Evolutionary conservation across 2,329 filamentous ascomycete species (phyloP), one percentile per base, ranked within the genome.

Genomic region (Alternaria brassicae): DNA sequence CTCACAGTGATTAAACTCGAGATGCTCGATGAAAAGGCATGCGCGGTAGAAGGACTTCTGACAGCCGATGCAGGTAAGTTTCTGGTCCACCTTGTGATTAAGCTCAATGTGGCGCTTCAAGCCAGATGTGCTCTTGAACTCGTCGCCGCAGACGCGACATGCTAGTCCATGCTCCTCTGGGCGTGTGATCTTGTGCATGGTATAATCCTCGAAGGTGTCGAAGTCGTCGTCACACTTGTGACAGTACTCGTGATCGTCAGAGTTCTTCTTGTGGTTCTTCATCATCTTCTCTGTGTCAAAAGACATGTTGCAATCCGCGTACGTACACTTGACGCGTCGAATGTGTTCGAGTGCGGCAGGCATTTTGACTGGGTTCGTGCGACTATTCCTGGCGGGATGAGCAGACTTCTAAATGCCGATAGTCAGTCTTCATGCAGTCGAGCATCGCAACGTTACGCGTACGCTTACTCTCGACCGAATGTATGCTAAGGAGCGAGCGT

Each of bases 121-220:
- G 1, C 85, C 86, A 21, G 79, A 79, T 3, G 80, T 76, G 27
- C 81, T 85, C 60, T 82, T 81, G 73, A 86, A 88, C 40, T 88
- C 85, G 8, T 80, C 70, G 12, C 82, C 84, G 53, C 86, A 88
- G 40, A 86, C 78, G 12, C 84, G 82, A 69, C 86, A 89, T 50
- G 81, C 81, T 44, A 84, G 82, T 61, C 85, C 82, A 28, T 78
- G 79, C 3, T 77, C 69, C 51, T 72, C 66, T 1, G 76, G 74
- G 7, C 65, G 58, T 41, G 62, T 66, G 10, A 72, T 70, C 66
- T 84, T 85, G 72, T 86, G 84, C n/a, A 79, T 68, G 7, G 82
- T 75, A 3, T 82, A 70, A 3, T 77, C 74, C 32, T 81, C 80
- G 42, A 80, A 81, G 10, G 78, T 75, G 1, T 76, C 70, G 56